Evolutionary conservation across 768 basidiomycete genomes (phyloP).

Genomic region (Lentinula detonsa): DNA sequence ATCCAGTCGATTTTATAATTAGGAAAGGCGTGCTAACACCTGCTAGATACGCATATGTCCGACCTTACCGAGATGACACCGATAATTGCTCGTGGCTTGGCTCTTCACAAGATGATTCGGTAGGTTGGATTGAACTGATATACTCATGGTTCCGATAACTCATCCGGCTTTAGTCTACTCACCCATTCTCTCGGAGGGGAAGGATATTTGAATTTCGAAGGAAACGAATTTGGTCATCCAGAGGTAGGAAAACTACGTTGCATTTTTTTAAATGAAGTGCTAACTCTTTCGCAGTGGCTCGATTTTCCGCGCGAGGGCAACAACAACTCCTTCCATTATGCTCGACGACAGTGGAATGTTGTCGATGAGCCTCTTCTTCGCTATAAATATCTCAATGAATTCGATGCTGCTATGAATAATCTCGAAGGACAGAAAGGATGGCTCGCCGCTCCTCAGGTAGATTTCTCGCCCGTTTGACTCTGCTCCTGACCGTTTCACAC

Average conservation of each 20-base stretch:
- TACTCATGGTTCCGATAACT: not conserved
- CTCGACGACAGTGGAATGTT: slow-evolving; percentile 94
- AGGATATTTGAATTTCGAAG: slow-evolving; percentile 96
- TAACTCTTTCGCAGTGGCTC: slow-evolving; percentile 66
- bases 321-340: slow-evolving; percentile 93
- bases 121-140: slow-evolving; percentile 22
- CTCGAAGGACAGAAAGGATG: slow-evolving; percentile 77
- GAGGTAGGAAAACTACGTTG: slow-evolving; percentile 50
- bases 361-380: slow-evolving; percentile 81
- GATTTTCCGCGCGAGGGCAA: slow-evolving; percentile 98
- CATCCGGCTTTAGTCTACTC: slow-evolving; percentile 50
- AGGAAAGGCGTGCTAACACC: not conserved
- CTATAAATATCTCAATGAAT: slow-evolving; percentile 93
- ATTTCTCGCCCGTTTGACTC: slow-evolving; percentile 6
- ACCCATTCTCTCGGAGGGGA: slow-evolving; percentile 94
- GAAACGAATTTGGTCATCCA: slow-evolving; percentile 98
- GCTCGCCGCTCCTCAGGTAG: slow-evolving; percentile 76
- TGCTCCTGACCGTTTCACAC: not conserved
- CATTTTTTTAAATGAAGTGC: not conserved
- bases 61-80: slow-evolving; percentile 33
- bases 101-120: slow-evolving; percentile 98
- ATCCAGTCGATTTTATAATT: slow-evolving; percentile 18
- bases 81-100: slow-evolving; percentile 80
- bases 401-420: slow-evolving; percentile 89
- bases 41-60: slow-evolving; percentile 14